Conservation (phyloP, 176 grass and related monocot species). For the Oryza meyeriana region DNA sequence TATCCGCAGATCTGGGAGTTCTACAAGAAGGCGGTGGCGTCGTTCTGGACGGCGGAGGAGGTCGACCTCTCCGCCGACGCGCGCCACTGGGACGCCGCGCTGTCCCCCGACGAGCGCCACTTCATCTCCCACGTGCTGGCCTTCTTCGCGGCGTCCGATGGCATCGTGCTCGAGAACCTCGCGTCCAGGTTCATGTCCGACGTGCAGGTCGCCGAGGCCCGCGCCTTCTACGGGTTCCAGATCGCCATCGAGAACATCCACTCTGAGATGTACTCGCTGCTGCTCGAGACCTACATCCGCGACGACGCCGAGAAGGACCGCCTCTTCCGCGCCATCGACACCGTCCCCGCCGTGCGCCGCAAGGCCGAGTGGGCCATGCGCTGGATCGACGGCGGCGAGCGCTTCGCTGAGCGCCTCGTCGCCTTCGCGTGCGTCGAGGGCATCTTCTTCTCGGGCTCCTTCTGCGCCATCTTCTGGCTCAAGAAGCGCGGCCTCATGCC, state of each 20-base stretch:
- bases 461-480: conserved; percentile 97
- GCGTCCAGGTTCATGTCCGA: conserved; percentile 84
- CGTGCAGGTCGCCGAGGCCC: conserved; percentile 78
- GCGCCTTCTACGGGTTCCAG: conserved; percentile 93
- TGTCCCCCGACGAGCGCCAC: conserved; percentile 69
- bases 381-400: conserved; percentile 75
- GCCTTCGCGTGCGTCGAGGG: conserved; percentile 89
- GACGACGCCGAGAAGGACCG: conserved; percentile 64
- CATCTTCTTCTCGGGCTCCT: conserved; percentile 96
- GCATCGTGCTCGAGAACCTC: conserved; percentile 96
- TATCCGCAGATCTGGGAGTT: conserved; percentile 80
- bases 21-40: conserved; percentile 88
- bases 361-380: conserved; percentile 86
- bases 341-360: conserved; percentile 56
- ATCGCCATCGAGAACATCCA: conserved; percentile 99
- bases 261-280: conserved; percentile 90
- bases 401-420: conserved; percentile 77
- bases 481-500: conserved; percentile 96
- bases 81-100: conserved; percentile 59
- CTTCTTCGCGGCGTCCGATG: conserved; percentile 92
- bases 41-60: conserved; percentile 89
- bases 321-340: conserved; percentile 83
- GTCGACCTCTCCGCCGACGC: conserved; percentile 67
- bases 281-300: conserved; percentile 83
- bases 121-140: conserved; percentile 95